These are phyloP conservation scores for Xylaria sp. DNA, from an alignment of 2,329 filamentous ascomycete genomes.

Conservation along the genomic window DNA sequence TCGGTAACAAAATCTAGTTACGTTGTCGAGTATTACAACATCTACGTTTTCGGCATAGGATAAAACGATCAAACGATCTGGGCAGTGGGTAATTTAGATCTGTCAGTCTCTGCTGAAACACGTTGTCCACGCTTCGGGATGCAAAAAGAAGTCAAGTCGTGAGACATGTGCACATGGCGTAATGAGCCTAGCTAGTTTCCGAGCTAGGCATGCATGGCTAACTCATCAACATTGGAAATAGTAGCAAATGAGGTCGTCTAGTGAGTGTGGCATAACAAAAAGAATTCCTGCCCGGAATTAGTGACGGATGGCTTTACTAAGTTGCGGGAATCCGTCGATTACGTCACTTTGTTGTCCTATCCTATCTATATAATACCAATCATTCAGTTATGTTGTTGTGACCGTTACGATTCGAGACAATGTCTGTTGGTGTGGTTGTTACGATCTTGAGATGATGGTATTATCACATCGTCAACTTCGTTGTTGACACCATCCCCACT, in stretches of 20 bases:
- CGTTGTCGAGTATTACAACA: conserved; percentile 8
- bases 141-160: conserved; percentile 4
- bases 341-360: conserved; percentile 4
- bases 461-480: conserved; percentile 3
- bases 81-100: neutral
- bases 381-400: neutral
- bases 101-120: conserved; percentile 5
- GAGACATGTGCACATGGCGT: conserved; percentile 10
- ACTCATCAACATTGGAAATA: neutral
- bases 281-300: neutral
- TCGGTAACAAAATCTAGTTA: conserved; percentile 14
- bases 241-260: conserved; percentile 21
- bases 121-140: neutral
- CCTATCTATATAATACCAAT: neutral
- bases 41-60: neutral
- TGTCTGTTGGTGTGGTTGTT: no score
- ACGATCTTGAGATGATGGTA: no score
- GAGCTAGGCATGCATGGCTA: neutral
- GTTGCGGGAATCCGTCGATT: neutral
- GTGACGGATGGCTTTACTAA: conserved; percentile 12
- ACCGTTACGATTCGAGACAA: neutral
- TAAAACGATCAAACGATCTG: conserved; percentile 7
- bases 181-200: conserved; percentile 8
- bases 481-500: neutral
- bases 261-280: neutral